Evolutionary conservation across 2,329 filamentous ascomycete species (phyloP), one percentile per base, ranked within the genome.

Genomic region (Coniochaeta sp.): DNA sequence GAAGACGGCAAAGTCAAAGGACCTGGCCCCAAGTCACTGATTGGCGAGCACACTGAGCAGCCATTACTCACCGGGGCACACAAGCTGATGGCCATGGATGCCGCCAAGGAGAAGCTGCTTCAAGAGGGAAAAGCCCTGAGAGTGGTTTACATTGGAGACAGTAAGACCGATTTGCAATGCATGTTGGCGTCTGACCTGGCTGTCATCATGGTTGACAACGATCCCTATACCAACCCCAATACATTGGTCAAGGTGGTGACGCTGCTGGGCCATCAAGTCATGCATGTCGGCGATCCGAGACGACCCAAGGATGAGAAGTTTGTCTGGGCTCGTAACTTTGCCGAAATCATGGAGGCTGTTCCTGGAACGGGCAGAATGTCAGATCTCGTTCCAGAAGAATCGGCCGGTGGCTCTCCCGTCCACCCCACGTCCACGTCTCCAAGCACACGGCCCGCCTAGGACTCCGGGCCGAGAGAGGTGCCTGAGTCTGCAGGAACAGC

Each of bases 101-200:
- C 63, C 6, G 56, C 71, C 42, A 14, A 22, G 42, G 13, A n/a
- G 2, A 59, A 40, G 53, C 58, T 28, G 54, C 45, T 28, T 26
- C 56, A 51, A 59, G 3, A 10, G 18, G 33, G 33, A 6, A 12
- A 16, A 9, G 33, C 4, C 33, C 16, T 38, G 6, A 60, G 53
- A 6, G 60, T 68, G n/a, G 61, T 78, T n/a, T 83, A 82, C 64
- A 73, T 81, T 60, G 79, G 79, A 7, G 79, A 83, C 60, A 81
- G 79, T 26, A 71, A 71, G 2, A 82, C 79, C 1, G 79, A 83
- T 60, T 62, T 82, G 52, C 72, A 75, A 59, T 82, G 79, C 53
- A 62, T 83, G 32, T 56, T 79, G 4, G 60, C 61, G 2, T 63
- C 66, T 6, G 33, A 38, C 18, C 46, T 56, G 30, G 79, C 78